Conservation (phyloP, 768 basidiomycete species). For the Cubamyces lactineus region DNA sequence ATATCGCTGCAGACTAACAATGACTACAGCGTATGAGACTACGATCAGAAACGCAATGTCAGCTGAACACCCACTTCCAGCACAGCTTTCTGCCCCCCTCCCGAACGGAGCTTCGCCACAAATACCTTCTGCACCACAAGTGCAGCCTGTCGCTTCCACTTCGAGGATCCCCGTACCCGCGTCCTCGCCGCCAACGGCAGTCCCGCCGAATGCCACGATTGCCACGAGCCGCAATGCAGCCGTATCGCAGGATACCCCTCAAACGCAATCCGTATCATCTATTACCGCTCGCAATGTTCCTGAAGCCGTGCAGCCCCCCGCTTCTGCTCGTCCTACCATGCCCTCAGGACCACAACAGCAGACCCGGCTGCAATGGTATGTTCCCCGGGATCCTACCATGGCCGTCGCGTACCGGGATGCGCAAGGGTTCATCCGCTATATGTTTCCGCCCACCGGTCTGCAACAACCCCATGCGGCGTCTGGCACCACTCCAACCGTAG, state of each 20-base stretch:
- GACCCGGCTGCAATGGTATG: slow-evolving; percentile 6
- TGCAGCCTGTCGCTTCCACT: neutral
- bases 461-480: neutral
- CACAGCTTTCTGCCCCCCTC: neutral
- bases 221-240: neutral
- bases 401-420: slow-evolving; percentile 9
- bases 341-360: too few relatives aligned
- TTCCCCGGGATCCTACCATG: slow-evolving; percentile 3
- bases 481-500: neutral
- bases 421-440: slow-evolving; percentile 9
- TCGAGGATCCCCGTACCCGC: neutral
- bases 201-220: neutral
- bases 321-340: neutral
- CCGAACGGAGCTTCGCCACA: neutral
- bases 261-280: neutral
- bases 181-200: neutral
- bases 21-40: neutral
- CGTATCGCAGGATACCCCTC: neutral
- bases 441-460: neutral
- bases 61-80: neutral
- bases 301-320: too few relatives aligned
- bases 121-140: neutral
- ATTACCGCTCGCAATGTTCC: neutral
- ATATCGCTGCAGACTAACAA: neutral
- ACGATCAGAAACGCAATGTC: neutral